Evolutionary conservation across 2,329 filamentous ascomycete species (phyloP).

Genomic region (Colletotrichum lini): DNA sequence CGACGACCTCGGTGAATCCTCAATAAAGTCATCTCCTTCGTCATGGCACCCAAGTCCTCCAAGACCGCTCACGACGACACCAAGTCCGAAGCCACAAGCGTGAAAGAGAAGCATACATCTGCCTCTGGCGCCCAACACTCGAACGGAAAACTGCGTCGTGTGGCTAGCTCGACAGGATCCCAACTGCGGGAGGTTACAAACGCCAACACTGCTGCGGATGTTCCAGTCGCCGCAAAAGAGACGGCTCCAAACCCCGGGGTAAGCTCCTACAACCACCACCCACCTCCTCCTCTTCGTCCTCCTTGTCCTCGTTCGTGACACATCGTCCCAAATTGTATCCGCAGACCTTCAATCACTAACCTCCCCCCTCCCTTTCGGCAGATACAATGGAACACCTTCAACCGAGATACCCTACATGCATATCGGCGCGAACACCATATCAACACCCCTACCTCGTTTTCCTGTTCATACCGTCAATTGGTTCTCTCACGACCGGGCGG

Average conservation of each 20-base stretch:
- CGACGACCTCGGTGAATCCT: slow-evolving; percentile 18
- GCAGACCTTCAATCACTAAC: slow-evolving; percentile 23
- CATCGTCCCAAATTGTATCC: slow-evolving; percentile 34
- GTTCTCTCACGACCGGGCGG: slow-evolving; percentile 72
- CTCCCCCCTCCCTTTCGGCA: slow-evolving; percentile 46
- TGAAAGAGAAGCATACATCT: slow-evolving; percentile 62
- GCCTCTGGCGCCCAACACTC: slow-evolving; percentile 53
- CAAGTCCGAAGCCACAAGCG: slow-evolving; percentile 57
- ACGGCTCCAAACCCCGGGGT: slow-evolving; percentile 36
- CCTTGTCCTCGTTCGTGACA: slow-evolving; percentile 4
- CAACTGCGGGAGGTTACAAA: slow-evolving; percentile 44
- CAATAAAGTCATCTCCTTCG: slow-evolving; percentile 12
- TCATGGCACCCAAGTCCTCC: slow-evolving; percentile 64
- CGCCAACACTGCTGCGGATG: slow-evolving; percentile 51
- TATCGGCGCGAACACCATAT: slow-evolving; percentile 84
- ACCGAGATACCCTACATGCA: slow-evolving; percentile 77
- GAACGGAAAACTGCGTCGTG: slow-evolving; percentile 70
- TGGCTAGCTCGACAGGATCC: slow-evolving; percentile 64
- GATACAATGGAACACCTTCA: slow-evolving; percentile 78
- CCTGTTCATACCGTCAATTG: slow-evolving; percentile 72
- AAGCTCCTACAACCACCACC: background rate
- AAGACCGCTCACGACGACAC: slow-evolving; percentile 59
- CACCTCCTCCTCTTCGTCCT: no score
- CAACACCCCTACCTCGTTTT: slow-evolving; percentile 79
- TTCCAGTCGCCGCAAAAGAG: slow-evolving; percentile 30